Percentiles rank a stretch among this genome's conserved stretches.
Conservation (phyloP, 1,284 basidiomycete species). For the Naganishia liquefaciens region DNA sequence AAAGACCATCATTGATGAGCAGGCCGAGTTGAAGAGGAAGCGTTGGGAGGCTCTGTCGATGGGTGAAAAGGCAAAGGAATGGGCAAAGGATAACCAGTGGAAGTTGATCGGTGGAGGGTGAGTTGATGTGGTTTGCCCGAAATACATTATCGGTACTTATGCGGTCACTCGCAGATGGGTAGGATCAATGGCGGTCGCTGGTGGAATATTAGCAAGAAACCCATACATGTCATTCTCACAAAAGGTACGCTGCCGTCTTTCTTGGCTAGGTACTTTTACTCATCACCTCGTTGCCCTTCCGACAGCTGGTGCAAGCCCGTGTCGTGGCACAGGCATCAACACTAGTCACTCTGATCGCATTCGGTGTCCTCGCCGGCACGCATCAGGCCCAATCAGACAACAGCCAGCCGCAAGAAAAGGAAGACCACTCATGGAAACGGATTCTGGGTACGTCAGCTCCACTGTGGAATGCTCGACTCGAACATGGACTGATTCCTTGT, state of each 20-base stretch:
- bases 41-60: slow-evolving; percentile 65
- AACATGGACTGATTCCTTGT: background rate
- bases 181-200: slow-evolving; percentile 68
- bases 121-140: slow-evolving; percentile 27
- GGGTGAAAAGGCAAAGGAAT: slow-evolving; percentile 68
- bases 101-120: slow-evolving; percentile 67
- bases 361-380: slow-evolving; percentile 60
- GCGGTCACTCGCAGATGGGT: slow-evolving; percentile 64
- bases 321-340: slow-evolving; percentile 74
- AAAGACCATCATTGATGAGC: slow-evolving; percentile 63
- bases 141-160: background rate
- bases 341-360: slow-evolving; percentile 71
- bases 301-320: slow-evolving; percentile 82
- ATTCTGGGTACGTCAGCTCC: slow-evolving; percentile 42
- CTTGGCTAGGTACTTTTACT: background rate
- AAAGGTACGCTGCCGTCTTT: slow-evolving; percentile 54
- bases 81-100: slow-evolving; percentile 74
- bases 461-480: too few relatives aligned
- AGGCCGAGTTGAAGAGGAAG: slow-evolving; percentile 57
- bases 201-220: slow-evolving; percentile 69
- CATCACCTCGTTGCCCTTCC: slow-evolving; percentile 8
- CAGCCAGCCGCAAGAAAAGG: slow-evolving; percentile 34
- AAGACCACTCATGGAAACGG: slow-evolving; percentile 47
- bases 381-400: slow-evolving; percentile 32
- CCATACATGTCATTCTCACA: slow-evolving; percentile 50